These are phyloP conservation scores for Wilhelminamyces savonicus DNA, from an alignment of 805 yeast genomes.

Conservation along the genomic window DNA sequence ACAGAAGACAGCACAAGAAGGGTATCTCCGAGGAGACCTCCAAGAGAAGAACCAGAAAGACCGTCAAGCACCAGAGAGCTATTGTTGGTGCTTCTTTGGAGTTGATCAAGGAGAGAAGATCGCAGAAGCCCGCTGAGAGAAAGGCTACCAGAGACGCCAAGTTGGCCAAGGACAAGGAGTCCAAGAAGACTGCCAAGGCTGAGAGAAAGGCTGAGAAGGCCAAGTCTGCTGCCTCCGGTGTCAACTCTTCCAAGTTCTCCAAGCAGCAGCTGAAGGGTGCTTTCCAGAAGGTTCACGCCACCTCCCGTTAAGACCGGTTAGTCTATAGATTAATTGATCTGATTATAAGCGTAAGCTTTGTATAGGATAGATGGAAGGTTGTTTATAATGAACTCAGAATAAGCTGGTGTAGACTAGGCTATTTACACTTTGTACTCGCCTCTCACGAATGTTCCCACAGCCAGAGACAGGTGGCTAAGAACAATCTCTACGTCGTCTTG, in stretches of 20 bases:
- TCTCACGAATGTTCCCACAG: slow-evolving; percentile 6
- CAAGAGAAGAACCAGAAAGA: slow-evolving; percentile 95
- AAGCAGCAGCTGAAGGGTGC: slow-evolving; percentile 98
- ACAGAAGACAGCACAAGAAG: slow-evolving; percentile 99
- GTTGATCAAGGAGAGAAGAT: slow-evolving; percentile 96
- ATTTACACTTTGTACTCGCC: slow-evolving; percentile 10
- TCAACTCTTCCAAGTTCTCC: slow-evolving; percentile 59
- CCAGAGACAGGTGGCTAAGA: slow-evolving; percentile 5
- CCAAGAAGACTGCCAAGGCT: slow-evolving; percentile 88
- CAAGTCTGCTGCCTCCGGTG: slow-evolving; percentile 69
- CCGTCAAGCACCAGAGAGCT: slow-evolving; percentile 98
- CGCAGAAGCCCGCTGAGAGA: slow-evolving; percentile 94
- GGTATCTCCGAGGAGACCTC: slow-evolving; percentile 98
- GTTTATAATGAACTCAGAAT: background rate
- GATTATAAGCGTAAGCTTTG: slow-evolving; percentile 1
- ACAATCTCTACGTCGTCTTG: slow-evolving; percentile 1
- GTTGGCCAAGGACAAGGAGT: slow-evolving; percentile 74
- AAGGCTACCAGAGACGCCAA: slow-evolving; percentile 95
- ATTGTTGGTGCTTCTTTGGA: slow-evolving; percentile 99
- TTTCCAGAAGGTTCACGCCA: slow-evolving; percentile 93
- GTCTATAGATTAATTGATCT: slow-evolving; percentile 1
- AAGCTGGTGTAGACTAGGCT: slow-evolving; percentile 2
- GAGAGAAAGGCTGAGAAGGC: slow-evolving; percentile 94
- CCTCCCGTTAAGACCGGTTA: slow-evolving; percentile 72
- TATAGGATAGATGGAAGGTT: background rate